phyloP scores from a whole-genome alignment of 2,329 filamentous ascomycete genomes.

The Fusarium mundagurra region DNA sequence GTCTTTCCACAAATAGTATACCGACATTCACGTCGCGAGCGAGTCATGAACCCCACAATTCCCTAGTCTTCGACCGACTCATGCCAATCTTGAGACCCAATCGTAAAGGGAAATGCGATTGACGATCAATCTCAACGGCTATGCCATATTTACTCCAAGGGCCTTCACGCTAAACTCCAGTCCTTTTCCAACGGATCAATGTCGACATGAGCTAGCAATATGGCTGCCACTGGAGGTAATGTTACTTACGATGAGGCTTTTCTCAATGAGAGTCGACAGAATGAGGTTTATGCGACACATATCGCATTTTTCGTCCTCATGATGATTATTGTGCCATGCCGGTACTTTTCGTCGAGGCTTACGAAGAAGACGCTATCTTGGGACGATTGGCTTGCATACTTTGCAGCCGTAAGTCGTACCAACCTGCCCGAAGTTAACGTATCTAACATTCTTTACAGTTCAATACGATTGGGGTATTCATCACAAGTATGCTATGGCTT shows the following conservation, averaged over 20 bases:
- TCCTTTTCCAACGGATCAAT: too few species aligned
- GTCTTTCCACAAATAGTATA: background rate
- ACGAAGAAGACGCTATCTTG: background rate
- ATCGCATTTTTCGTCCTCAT: background rate
- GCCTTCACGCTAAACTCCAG: background rate
- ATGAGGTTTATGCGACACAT: background rate
- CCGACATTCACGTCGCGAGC: background rate
- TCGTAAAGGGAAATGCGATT: too few species aligned
- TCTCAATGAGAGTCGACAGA: background rate
- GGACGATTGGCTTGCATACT: slow-evolving; percentile 8
- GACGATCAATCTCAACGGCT: background rate
- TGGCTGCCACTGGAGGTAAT: background rate
- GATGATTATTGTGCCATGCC: background rate
- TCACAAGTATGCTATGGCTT: background rate
- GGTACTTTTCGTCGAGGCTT: background rate
- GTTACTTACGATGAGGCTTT: background rate
- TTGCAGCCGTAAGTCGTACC: background rate
- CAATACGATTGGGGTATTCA: background rate
- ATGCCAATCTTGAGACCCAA: background rate
- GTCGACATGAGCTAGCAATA: background rate
- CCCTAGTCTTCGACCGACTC: background rate
- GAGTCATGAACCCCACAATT: background rate
- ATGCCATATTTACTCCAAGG: background rate
- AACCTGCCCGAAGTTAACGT: accelerated
- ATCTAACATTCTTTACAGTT: background rate